These are phyloP conservation scores for Magnolia officinalis DNA, from an alignment of 164 flowering plant genomes.

Conservation along the genomic window DNA sequence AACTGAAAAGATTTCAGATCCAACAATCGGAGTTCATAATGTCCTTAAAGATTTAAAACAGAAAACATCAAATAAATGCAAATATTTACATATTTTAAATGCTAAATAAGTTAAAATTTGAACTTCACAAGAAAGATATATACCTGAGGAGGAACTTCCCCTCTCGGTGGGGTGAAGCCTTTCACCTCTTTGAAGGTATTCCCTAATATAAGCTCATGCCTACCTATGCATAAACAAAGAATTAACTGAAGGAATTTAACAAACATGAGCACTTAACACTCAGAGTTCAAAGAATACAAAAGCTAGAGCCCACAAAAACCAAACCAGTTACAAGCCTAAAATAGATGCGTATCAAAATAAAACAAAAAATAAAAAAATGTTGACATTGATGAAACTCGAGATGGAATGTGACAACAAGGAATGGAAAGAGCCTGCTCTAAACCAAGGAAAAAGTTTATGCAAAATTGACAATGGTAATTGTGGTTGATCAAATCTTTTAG, in stretches of 20 bases:
- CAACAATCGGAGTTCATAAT: too few relatives aligned
- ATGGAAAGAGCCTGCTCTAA: not conserved
- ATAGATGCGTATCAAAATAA: not conserved
- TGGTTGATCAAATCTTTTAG: not conserved
- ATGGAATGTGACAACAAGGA: not conserved
- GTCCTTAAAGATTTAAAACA: too few relatives aligned
- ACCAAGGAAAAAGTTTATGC: not conserved
- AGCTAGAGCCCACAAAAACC: not conserved
- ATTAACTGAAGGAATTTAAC: slow-evolving; percentile 2
- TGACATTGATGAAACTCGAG: not conserved
- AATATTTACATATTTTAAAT: too few relatives aligned
- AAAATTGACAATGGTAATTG: not conserved
- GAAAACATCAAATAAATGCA: not conserved
- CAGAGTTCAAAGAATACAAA: not conserved
- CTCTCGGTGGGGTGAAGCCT: slow-evolving; percentile 50
- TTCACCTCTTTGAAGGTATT: slow-evolving; percentile 53
- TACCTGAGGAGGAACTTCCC: slow-evolving; percentile 93
- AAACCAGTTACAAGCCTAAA: not conserved
- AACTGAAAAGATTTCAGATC: too few relatives aligned
- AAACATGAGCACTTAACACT: not conserved
- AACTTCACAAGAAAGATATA: not conserved
- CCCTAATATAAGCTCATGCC: slow-evolving; percentile 83
- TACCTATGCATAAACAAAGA: slow-evolving; percentile 45
- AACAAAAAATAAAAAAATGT: too few relatives aligned
- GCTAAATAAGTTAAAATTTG: too few relatives aligned